phyloP scores from a whole-genome alignment of 1,284 basidiomycete species.

The Sphaerobolus stellatus region DNA sequence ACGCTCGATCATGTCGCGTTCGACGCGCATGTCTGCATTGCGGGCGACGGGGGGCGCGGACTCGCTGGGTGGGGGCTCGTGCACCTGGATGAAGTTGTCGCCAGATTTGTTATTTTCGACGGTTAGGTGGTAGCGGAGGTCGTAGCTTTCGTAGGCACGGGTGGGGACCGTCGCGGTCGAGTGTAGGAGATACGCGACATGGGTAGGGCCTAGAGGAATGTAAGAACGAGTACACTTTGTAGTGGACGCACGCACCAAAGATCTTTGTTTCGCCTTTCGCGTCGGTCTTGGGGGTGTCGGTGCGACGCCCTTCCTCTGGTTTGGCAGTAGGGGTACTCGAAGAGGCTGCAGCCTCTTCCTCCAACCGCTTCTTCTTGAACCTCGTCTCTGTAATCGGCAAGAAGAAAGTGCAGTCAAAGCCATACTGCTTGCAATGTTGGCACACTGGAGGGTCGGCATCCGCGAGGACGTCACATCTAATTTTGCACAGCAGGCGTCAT shows the following conservation, averaged over 20 bases:
- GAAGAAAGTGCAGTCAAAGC: conserved; percentile 94
- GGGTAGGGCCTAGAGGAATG: conserved; percentile 69
- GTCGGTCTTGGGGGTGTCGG: conserved; percentile 23
- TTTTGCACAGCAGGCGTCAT: background rate
- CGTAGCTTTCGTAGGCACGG: conserved; percentile 82
- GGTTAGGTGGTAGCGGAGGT: conserved; percentile 78
- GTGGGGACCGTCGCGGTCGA: conserved; percentile 83
- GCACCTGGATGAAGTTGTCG: conserved; percentile 86
- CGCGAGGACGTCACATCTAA: conserved; percentile 73
- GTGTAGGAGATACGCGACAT: conserved; percentile 83
- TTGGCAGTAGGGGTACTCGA: conserved; percentile 21
- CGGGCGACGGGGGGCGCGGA: conserved; percentile 58
- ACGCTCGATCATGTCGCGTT: conserved; percentile 76
- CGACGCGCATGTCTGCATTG: conserved; percentile 65
- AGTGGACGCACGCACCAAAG: conserved; percentile 23
- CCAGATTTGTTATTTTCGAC: conserved; percentile 82
- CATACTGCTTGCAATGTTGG: conserved; percentile 86
- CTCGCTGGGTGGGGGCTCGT: conserved; percentile 55
- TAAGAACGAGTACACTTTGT: conserved; percentile 13
- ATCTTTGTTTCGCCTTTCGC: conserved; percentile 21
- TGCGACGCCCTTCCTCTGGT: conserved; percentile 30
- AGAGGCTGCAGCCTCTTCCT: conserved; percentile 49
- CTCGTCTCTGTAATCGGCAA: conserved; percentile 97
- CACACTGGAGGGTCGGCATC: conserved; percentile 77
- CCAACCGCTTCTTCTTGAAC: conserved; percentile 91